Evolutionary conservation across 1,284 basidiomycete genomes (phyloP), one percentile per base, ranked within the genome.

Genomic region (Puccinia polysora): DNA sequence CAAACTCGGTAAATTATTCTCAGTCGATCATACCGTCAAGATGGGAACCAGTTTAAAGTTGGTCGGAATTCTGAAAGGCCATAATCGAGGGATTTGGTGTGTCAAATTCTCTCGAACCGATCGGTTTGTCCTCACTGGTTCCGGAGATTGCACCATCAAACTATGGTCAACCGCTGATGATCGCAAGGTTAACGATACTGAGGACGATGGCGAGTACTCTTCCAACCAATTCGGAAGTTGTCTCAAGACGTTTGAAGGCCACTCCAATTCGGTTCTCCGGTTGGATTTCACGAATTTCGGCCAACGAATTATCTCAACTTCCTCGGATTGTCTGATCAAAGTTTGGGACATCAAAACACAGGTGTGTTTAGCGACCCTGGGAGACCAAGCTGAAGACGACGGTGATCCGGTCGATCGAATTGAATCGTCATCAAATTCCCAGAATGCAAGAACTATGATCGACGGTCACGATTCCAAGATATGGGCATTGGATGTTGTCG

Each of bases 71-170:
- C 92, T 92, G 81, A 92, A 90, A 80, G 96, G 95, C 0, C 96
- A 99, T 82, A 93, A 94, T 80, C 85, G 96, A 72, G 96, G 96
- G 0, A 90, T 99, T 6, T 99, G 96, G 96, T 86, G 85, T 68
- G 93, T 95, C 69, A 87, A 86, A 67, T 99, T 99, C 78, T 88
- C 89, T 60, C 85, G 84, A 56, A 84, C 86, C 4, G 93, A 97
- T 77, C 85, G 89, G 67, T 86, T 93, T 5, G 82, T 99, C 65
- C 93, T 91, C 50, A 96, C 91, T 4, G 93, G 90, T 4, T 94
- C 92, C 62, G 93, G 94, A 1, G 96, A 99, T 81, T 89, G 91
- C 80, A 93, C 91, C 0, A 85, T 97, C 75, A 91, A 89, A 79
- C 81, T 99, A 30, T 99, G 96, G 96, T 91, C 84, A 78, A 80